Conservation (phyloP, 306 rosid genomes). For the Glycyrrhiza uralensis region DNA sequence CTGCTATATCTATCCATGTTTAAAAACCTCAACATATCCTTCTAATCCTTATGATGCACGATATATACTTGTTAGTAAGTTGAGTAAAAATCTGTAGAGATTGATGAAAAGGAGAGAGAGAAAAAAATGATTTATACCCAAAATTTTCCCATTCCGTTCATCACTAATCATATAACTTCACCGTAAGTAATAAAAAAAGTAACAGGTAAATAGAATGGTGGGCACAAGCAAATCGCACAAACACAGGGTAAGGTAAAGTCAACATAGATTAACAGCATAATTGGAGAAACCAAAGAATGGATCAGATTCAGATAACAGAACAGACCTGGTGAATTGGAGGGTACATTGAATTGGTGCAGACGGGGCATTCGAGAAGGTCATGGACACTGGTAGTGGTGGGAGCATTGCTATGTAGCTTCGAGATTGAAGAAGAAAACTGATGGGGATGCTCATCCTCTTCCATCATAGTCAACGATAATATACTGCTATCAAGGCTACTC, state of each 20-base stretch:
- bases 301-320: slow-evolving; percentile 6
- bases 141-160: background rate
- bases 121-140: background rate
- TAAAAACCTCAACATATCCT: too few species aligned
- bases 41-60: too few species aligned
- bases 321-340: slow-evolving; percentile 82
- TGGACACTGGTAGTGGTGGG: slow-evolving; percentile 58
- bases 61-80: too few species aligned
- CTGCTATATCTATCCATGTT: too few species aligned
- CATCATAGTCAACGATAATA: slow-evolving; percentile 48
- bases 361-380: slow-evolving; percentile 81
- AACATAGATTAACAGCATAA: background rate
- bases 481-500: slow-evolving; percentile 33
- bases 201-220: too few species aligned
- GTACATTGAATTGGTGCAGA: slow-evolving; percentile 73
- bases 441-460: slow-evolving; percentile 50
- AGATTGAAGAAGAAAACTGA: slow-evolving; percentile 48
- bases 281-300: slow-evolving; percentile 22
- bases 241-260: background rate
- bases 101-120: background rate
- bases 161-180: background rate
- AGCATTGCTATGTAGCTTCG: slow-evolving; percentile 45
- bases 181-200: background rate
- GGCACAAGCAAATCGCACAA: background rate
- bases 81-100: background rate